These are phyloP conservation scores for Cucurbita pepo DNA, from an alignment of 306 rosid genomes.

Conservation along the genomic window DNA sequence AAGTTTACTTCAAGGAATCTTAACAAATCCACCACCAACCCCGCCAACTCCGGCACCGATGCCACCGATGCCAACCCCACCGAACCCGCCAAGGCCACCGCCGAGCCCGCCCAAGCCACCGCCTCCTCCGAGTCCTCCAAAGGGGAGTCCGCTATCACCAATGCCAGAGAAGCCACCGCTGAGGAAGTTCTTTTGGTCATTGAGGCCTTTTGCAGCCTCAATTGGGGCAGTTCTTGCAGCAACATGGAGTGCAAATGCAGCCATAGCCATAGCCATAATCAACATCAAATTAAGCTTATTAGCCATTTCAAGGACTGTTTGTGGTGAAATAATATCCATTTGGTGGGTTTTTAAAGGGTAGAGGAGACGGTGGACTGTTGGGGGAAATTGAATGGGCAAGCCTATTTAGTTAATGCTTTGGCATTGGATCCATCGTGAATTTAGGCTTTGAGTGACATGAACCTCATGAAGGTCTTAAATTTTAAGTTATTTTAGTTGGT, in stretches of 20 bases:
- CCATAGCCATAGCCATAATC: conserved; percentile 26
- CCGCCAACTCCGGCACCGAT: neutral
- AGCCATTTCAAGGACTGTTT: conserved; percentile 14
- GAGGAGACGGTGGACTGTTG: neutral
- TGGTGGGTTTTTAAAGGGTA: neutral
- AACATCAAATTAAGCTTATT: conserved; percentile 24
- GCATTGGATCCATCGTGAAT: neutral
- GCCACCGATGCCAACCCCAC: neutral
- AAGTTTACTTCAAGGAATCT: conserved; percentile 29
- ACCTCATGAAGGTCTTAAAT: neutral
- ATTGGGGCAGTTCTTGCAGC: conserved; percentile 25
- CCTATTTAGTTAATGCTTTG: neutral
- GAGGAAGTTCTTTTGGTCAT: conserved; percentile 57
- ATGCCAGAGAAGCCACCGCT: conserved; percentile 44
- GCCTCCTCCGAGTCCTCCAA: conserved; percentile 13
- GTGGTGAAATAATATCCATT: neutral
- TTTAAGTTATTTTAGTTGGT: neutral
- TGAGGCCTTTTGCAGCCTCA: conserved; percentile 26
- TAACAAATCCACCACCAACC: conserved; percentile 22
- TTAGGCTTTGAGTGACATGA: neutral
- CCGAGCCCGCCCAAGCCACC: conserved; percentile 8
- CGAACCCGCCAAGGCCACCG: neutral
- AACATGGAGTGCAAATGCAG: conserved; percentile 17
- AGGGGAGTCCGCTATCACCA: conserved; percentile 43
- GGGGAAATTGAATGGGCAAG: neutral